These are phyloP conservation scores for Luvunga scandens DNA, from an alignment of 345 rosid species.

Conservation along the genomic window DNA sequence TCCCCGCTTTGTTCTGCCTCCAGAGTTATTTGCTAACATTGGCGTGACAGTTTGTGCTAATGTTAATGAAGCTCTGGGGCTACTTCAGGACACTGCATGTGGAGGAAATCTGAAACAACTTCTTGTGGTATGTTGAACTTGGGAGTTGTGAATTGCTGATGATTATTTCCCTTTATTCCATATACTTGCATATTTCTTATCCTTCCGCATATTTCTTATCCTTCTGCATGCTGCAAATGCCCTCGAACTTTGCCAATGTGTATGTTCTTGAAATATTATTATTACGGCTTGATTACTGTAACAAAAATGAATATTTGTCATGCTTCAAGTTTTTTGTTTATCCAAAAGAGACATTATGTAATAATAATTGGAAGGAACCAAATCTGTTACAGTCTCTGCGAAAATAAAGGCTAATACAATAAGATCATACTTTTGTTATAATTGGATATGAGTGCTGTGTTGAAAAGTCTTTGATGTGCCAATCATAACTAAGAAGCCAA, in stretches of 20 bases:
- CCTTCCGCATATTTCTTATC: not conserved
- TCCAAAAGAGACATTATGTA: not conserved
- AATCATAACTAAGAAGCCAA: not conserved
- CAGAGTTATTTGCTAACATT: conserved; percentile 64
- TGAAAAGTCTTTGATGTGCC: not conserved
- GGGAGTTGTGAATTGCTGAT: not conserved
- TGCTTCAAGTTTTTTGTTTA: not conserved
- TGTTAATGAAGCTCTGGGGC: conserved; percentile 60
- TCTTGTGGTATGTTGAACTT: conserved; percentile 50
- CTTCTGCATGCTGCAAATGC: not conserved
- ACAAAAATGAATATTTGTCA: not conserved
- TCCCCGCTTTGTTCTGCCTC: conserved; percentile 79
- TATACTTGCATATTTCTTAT: not conserved
- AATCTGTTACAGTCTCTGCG: not conserved
- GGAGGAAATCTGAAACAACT: conserved; percentile 74
- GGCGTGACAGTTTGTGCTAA: conserved; percentile 61
- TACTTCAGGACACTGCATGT: conserved; percentile 79
- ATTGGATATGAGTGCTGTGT: not conserved
- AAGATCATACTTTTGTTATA: not conserved
- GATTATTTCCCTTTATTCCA: not conserved
- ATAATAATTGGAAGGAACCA: not conserved
- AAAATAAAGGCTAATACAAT: not conserved
- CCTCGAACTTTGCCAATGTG: not conserved
- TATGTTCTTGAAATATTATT: not conserved
- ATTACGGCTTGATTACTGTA: not conserved